These are phyloP conservation scores for Jimgerdemannia lactiflua DNA, from an alignment of 192 early-diverging fungal species.

Conservation along the genomic window DNA sequence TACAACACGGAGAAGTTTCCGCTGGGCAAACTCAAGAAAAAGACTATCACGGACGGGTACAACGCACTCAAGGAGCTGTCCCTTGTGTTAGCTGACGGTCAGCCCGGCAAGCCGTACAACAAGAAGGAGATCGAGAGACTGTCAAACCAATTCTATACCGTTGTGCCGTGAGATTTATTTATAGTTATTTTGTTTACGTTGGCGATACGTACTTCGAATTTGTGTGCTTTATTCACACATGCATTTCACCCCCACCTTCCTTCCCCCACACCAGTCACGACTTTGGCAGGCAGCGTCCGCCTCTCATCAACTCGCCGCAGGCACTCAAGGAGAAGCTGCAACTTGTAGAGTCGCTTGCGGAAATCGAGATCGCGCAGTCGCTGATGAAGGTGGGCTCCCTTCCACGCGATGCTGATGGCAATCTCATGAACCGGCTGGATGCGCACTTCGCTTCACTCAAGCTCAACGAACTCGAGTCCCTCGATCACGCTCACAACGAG, in stretches of 20 bases:
- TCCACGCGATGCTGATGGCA: slow-evolving; percentile 16
- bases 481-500: slow-evolving; percentile 47
- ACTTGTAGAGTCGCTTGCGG: slow-evolving; percentile 66
- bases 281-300: slow-evolving; percentile 52
- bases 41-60: slow-evolving; percentile 58
- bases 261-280: slow-evolving; percentile 49
- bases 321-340: slow-evolving; percentile 55
- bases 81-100: slow-evolving; percentile 32
- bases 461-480: slow-evolving; percentile 44
- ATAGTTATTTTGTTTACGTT: too few relatives aligned
- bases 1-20: slow-evolving; percentile 75
- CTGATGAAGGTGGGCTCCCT: slow-evolving; percentile 45
- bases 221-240: too few relatives aligned
- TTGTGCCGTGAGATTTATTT: too few relatives aligned
- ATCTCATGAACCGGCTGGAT: slow-evolving; percentile 55
- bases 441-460: slow-evolving; percentile 54
- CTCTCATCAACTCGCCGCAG: slow-evolving; percentile 45
- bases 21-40: slow-evolving; percentile 67
- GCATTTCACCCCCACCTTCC: slow-evolving; percentile 72
- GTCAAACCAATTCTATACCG: too few relatives aligned
- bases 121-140: not conserved
- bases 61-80: slow-evolving; percentile 52
- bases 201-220: slow-evolving; percentile 8
- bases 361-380: slow-evolving; percentile 65
- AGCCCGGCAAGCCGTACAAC: not conserved